phyloP scores from a whole-genome alignment of 2,329 filamentous ascomycete species.

The Tolypocladium ophioglossoides region DNA sequence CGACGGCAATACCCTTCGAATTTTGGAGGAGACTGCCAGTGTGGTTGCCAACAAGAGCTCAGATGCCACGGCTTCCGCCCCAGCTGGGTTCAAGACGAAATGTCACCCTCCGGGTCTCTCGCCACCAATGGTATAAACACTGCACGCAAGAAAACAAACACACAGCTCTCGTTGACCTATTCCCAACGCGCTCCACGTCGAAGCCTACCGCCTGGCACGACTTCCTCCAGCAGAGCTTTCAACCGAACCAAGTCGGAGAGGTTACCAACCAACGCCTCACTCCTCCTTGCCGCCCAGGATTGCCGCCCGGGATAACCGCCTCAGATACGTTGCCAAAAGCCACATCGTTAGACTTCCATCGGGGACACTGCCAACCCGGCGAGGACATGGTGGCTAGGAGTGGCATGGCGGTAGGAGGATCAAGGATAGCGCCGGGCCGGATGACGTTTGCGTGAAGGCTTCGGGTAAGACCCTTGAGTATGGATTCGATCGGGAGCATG shows the following conservation, averaged over 20 bases:
- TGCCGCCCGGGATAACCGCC: constrained; percentile 10
- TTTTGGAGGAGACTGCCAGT: constrained; percentile 3
- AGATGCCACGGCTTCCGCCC: constrained; percentile 36
- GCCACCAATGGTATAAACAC: constrained; percentile 42
- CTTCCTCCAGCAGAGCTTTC: constrained; percentile 50
- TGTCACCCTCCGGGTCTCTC: constrained; percentile 39
- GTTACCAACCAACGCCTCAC: constrained; percentile 23
- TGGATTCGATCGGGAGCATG: constrained; percentile 17
- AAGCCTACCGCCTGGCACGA: constrained; percentile 30
- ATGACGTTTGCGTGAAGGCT: constrained; percentile 23
- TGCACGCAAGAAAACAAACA: not conserved
- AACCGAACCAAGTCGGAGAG: constrained; percentile 25
- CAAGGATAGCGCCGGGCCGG: constrained; percentile 26
- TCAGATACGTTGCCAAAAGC: constrained; percentile 30
- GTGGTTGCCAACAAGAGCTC: constrained; percentile 36
- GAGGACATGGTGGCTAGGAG: constrained; percentile 32
- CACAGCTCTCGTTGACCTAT: not conserved
- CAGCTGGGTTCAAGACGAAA: constrained; percentile 45
- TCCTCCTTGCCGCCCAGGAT: constrained; percentile 8
- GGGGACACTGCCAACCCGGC: constrained; percentile 30
- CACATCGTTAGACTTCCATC: constrained; percentile 33
- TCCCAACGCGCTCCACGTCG: constrained; percentile 47
- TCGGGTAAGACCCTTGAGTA: constrained; percentile 17
- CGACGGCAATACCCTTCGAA: too few relatives aligned
- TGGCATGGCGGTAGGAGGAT: constrained; percentile 25